Evolutionary conservation across 1,284 basidiomycete genomes (phyloP), one percentile per base, ranked within the genome.

Genomic region (Ustilago xerochloae): DNA sequence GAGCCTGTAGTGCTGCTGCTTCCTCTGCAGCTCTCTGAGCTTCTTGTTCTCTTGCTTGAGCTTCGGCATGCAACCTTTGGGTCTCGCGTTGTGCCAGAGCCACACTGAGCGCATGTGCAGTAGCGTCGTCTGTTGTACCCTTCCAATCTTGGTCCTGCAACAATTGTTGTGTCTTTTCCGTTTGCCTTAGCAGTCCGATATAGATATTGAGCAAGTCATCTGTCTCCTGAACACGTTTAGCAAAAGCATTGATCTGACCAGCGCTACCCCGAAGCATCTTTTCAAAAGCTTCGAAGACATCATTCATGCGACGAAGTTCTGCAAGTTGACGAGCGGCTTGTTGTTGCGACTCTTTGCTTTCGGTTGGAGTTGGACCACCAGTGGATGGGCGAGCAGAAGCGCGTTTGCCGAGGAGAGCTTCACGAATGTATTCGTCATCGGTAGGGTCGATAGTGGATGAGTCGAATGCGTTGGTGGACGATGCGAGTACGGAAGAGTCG

Each of bases 201-300:
- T 83, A 83, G 28, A 71, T 64, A 48, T 82, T 80, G 10, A 83
- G 61, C 13, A 83, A 64, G 29, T 69, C 67, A 60, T 81, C 73
- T 4, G 81, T 83, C 38, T 80, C 74, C 16, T 49, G 46, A 1
- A 82, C 68, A 12, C 73, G 71, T 12, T 45, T 45, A 7, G 80
- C 68, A 43, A 83, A 82, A 29, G 69, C 81, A n/a, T 80, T 75
- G 32, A 83, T 75, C 70, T 83, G 78, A 2, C 63, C 75, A 6
- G 73, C 63, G 29, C 71, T 75, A 13, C 74, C 69, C 2, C 63
- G 48, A 9, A 84, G 72, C 68, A 75, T 77, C 10, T 39, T 45
- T 47, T 83, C 82, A 56, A 79, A 83, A 6, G 72, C 58, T 39
- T 77, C 76, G 56, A 84, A 84, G n/a, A 79, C 63, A 8, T 73